Evolutionary conservation across 495 filamentous ascomycete species (phyloP).

Genomic region (Penicillium goetzii): DNA sequence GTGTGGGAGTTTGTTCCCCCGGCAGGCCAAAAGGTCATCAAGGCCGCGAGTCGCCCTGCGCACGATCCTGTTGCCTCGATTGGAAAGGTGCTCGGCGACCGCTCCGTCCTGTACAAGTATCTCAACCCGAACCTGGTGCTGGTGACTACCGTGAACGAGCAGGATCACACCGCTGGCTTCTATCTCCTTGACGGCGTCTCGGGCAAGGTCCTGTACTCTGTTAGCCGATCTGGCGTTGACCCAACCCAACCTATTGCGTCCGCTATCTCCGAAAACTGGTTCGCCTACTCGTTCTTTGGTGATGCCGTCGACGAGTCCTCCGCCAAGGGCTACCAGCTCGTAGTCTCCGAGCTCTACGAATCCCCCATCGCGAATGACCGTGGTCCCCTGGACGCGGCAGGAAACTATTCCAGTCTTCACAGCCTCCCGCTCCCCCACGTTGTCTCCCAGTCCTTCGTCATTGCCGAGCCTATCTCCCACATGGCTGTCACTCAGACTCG

Average conservation of each 20-base stretch:
- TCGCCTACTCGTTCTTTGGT: constrained; percentile 84
- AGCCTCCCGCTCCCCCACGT: constrained; percentile 64
- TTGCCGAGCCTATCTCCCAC: constrained; percentile 73
- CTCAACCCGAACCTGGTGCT: constrained; percentile 86
- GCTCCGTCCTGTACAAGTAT: constrained; percentile 96
- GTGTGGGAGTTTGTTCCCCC: constrained; percentile 79
- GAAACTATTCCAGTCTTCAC: constrained; percentile 73
- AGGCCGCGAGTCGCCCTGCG: constrained; percentile 65
- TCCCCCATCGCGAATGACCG: constrained; percentile 82
- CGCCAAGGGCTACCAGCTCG: constrained; percentile 83
- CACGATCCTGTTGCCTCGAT: constrained; percentile 94
- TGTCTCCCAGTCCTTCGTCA: constrained; percentile 76
- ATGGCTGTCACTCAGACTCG: constrained; percentile 85
- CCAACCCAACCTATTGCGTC: constrained; percentile 72
- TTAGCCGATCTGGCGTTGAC: constrained; percentile 74
- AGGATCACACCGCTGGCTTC: constrained; percentile 58
- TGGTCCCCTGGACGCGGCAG: constrained; percentile 68
- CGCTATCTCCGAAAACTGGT: constrained; percentile 91
- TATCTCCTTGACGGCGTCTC: constrained; percentile 88
- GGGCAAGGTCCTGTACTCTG: constrained; percentile 73
- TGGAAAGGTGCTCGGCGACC: constrained; percentile 87
- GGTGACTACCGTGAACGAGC: constrained; percentile 68
- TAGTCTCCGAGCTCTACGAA: constrained; percentile 88
- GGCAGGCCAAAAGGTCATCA: constrained; percentile 65
- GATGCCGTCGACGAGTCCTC: constrained; percentile 56